Evolutionary conservation across 2,329 filamentous ascomycete genomes (phyloP).

Genomic region (Botrytis sinoallii): DNA sequence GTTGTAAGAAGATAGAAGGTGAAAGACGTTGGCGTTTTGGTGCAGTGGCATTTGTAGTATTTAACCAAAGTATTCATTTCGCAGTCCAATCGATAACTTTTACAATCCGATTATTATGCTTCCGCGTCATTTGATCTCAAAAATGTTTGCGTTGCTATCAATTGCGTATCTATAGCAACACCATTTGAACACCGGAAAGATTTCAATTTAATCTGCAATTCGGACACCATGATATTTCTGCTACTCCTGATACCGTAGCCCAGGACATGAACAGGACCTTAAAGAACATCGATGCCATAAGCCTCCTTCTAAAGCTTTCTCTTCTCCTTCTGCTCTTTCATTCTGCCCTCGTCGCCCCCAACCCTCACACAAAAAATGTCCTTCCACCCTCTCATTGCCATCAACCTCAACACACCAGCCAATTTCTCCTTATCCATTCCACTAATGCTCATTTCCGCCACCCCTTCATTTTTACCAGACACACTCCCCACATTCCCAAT

Average conservation of each 20-base stretch:
- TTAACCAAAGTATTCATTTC: background rate
- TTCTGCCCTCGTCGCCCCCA: background rate
- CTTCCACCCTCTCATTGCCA: background rate
- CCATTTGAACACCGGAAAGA: background rate
- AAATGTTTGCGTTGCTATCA: background rate
- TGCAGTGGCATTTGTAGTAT: background rate
- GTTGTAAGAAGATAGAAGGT: background rate
- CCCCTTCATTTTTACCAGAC: background rate
- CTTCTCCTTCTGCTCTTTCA: background rate
- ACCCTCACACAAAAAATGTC: background rate
- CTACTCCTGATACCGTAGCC: background rate
- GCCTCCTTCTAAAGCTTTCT: background rate
- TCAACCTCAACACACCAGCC: background rate
- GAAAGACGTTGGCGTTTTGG: background rate
- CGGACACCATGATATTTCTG: fast-evolving
- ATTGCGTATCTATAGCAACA: background rate
- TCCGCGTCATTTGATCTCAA: background rate
- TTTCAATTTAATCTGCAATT: background rate
- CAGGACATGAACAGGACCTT: too few relatives aligned
- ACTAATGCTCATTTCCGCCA: background rate
- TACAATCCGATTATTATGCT: background rate
- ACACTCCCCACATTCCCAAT: background rate
- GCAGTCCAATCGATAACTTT: background rate
- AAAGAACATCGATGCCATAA: background rate
- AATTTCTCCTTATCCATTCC: background rate